Evolutionary conservation across 352 stramenopile species (phyloP), one percentile per base, ranked within the genome.

Genomic region (Phytophthora hibernalis): DNA sequence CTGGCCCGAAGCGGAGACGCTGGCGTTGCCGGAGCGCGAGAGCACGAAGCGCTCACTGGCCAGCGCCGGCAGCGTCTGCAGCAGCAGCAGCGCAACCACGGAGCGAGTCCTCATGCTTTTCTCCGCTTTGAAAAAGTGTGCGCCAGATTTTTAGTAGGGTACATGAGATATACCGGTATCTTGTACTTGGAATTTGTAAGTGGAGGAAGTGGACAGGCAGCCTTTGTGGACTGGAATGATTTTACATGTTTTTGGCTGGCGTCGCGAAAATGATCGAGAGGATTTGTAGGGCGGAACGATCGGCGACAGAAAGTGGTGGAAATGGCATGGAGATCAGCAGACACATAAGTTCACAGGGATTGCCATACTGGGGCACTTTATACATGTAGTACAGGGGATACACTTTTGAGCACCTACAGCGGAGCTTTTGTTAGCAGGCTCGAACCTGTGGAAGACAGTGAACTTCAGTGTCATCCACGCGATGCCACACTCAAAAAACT

Each of bases 21-120:
- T 64, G 31, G 59, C 43, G 48, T 65, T 65, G 26, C 31, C 44
- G n/a, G 20, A 67, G 0, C 58, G 60, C 21, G 75, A 65, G 20
- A 87, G 76, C 45, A 81, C 52, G 52, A 78, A 82, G 42, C 45
- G 54, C 28, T 57, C 38, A 24, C 43, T 63, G 24, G 54, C 51
- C 30, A 47, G 40, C 40, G 20, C 40, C 16, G 30, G 40, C 21
- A 56, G 53, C 38, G 42, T 28, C 38, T 53, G 52, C 13, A 72
- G 48, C 48, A 54, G 30, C 52, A 67, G 35, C 21, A 66, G 45
- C 30, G 24, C 31, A 20, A n/a, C 11, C n/a, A 45, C 35, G 35
- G 24, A 50, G 13, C 52, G 33, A 35, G 49, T 20, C 26, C 43
- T 20, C 61, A 65, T 73, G 18, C 22, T 56, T 44, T 30, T 62